A percentile compares a stretch with the other conserved stretches of the same genome.
Conservation (phyloP, 768 basidiomycete species). For the Brasilioporus rufonigricans region DNA sequence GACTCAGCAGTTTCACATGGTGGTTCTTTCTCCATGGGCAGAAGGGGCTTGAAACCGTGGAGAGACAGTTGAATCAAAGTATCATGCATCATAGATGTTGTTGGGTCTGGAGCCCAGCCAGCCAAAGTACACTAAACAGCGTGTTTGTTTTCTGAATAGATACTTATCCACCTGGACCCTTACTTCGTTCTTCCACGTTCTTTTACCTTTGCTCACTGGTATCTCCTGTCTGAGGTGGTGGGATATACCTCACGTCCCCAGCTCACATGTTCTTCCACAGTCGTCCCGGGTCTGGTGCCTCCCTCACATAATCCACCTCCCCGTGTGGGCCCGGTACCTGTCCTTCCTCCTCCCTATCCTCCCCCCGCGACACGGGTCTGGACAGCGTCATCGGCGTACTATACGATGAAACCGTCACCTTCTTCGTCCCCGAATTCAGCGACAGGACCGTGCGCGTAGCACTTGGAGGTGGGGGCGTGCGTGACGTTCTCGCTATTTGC, state of each 20-base stretch:
- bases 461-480: conserved; percentile 26
- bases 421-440: conserved; percentile 49
- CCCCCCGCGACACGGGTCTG: conserved; percentile 35
- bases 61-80: too few relatives aligned
- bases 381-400: conserved; percentile 32
- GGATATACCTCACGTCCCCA: conserved; percentile 37
- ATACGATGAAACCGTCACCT: conserved; percentile 54
- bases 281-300: conserved; percentile 24
- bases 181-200: too few relatives aligned
- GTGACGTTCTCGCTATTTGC: conserved; percentile 10
- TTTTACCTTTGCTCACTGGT: background rate
- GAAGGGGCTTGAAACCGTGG: too few relatives aligned
- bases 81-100: too few relatives aligned
- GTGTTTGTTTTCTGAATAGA: too few relatives aligned
- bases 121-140: too few relatives aligned
- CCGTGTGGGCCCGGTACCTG: conserved; percentile 40
- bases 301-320: conserved; percentile 37
- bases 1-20: too few relatives aligned
- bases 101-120: too few relatives aligned
- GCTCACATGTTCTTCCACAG: conserved; percentile 46
- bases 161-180: too few relatives aligned
- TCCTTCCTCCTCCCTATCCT: conserved; percentile 35
- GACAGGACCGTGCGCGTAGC: conserved; percentile 61
- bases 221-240: conserved; percentile 16
- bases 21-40: too few relatives aligned